Percentiles rank a stretch among this genome's conserved stretches.
Conservation (phyloP, 306 rosid species). For the Urtica urens region DNA sequence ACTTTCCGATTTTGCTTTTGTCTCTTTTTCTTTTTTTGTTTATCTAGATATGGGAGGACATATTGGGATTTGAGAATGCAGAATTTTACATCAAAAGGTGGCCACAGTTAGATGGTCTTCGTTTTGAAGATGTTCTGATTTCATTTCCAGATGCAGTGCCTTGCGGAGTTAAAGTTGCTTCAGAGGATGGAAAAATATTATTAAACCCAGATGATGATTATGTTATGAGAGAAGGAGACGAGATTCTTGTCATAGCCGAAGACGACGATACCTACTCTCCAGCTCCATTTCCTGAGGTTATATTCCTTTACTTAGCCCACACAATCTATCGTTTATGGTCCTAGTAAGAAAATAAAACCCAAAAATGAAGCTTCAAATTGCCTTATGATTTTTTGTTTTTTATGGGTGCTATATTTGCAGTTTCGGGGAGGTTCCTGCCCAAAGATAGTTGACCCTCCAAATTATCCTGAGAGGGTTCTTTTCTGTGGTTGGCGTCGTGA, state of each 20-base stretch:
- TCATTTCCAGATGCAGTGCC: conserved; percentile 97
- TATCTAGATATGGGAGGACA: conserved; percentile 95
- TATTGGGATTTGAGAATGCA: conserved; percentile 95
- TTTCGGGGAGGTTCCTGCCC: conserved; percentile 41
- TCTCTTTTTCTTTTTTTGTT: too few relatives aligned
- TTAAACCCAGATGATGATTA: conserved; percentile 80
- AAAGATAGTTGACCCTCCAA: conserved; percentile 60
- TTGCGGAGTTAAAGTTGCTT: conserved; percentile 86
- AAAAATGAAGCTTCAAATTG: too few relatives aligned
- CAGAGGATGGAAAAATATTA: conserved; percentile 70
- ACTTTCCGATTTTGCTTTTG: conserved; percentile 6
- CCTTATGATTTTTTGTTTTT: not conserved
- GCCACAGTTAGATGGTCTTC: conserved; percentile 63
- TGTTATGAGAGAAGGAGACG: conserved; percentile 75
- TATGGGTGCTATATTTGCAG: conserved; percentile 32
- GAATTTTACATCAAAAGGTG: conserved; percentile 95
- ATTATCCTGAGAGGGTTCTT: conserved; percentile 79
- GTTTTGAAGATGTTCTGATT: conserved; percentile 58
- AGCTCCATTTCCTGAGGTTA: conserved; percentile 71
- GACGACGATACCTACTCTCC: conserved; percentile 95
- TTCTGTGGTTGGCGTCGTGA: conserved; percentile 99
- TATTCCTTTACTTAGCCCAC: conserved; percentile 9
- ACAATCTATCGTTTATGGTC: not conserved
- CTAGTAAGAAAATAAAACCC: not conserved
- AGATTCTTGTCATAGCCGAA: conserved; percentile 94